These are phyloP conservation scores for Aspergillus kassunensis DNA, from an alignment of 495 filamentous ascomycete species.

Conservation along the genomic window DNA sequence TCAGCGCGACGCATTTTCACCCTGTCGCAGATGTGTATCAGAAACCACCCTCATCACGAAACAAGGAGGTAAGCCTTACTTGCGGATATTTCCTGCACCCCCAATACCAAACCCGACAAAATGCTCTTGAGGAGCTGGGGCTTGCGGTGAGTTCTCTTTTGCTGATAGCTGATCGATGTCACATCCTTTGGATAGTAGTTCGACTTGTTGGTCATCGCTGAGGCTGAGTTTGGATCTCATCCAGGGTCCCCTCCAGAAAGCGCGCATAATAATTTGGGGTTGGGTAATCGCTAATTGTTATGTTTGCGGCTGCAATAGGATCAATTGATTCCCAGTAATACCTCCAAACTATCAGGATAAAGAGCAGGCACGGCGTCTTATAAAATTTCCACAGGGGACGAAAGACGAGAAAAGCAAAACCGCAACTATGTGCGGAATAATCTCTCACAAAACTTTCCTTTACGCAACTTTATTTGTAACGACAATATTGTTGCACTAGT, in stretches of 20 bases:
- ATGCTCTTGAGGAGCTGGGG: slow-evolving; percentile 18
- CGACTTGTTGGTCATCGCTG: slow-evolving; percentile 3
- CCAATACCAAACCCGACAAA: slow-evolving; percentile 38
- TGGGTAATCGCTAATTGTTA: too few species aligned
- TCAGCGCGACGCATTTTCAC: slow-evolving; percentile 2
- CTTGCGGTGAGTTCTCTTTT: not conserved
- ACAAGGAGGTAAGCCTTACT: slow-evolving; percentile 12
- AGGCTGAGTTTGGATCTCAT: slow-evolving; percentile 2
- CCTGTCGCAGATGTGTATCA: slow-evolving; percentile 4
- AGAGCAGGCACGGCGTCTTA: slow-evolving; percentile 1
- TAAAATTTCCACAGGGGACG: not conserved
- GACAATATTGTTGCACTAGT: not conserved
- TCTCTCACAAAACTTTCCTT: not conserved
- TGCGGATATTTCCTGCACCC: slow-evolving; percentile 39
- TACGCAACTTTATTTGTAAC: slow-evolving; percentile 13
- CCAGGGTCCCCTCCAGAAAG: slow-evolving; percentile 10
- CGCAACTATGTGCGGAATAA: not conserved
- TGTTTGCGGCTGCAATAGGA: not conserved
- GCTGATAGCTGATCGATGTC: not conserved
- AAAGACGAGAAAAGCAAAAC: slow-evolving; percentile 9
- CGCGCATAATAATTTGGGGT: not conserved
- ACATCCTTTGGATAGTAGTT: not conserved
- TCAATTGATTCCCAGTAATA: not conserved
- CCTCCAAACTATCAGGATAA: not conserved
- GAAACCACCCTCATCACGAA: not conserved